Percentiles rank a stretch among this genome's conserved stretches.
Conservation (phyloP, 2,329 filamentous ascomycete species). For the Aurifilum marmelostoma region DNA sequence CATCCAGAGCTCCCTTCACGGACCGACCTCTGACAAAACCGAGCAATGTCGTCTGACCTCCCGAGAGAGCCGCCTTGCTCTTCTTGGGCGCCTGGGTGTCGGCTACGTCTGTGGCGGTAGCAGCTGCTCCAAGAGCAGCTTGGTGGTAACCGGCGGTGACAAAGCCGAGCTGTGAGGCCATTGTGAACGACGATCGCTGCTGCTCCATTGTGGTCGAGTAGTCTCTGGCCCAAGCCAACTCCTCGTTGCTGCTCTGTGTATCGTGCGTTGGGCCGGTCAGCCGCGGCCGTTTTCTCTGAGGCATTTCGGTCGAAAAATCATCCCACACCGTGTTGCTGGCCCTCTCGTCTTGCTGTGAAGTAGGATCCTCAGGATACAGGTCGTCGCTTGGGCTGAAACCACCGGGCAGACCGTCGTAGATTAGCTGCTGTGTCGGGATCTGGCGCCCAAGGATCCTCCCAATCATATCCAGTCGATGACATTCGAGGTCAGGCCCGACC, state of each 20-base stretch:
- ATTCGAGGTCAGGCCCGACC: constrained; percentile 71
- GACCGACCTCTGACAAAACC: constrained; percentile 23
- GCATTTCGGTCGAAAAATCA: constrained; percentile 39
- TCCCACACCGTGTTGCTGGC: constrained; percentile 34
- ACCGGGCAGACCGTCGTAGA: constrained; percentile 56
- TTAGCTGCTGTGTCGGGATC: constrained; percentile 57
- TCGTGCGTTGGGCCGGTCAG: constrained; percentile 37
- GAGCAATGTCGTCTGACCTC: constrained; percentile 22
- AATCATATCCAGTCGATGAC: constrained; percentile 64
- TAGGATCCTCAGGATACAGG: constrained; percentile 67
- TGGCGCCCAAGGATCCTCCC: constrained; percentile 71
- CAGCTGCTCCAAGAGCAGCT: constrained; percentile 41
- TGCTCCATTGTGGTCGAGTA: constrained; percentile 67
- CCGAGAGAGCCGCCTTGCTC: constrained; percentile 33
- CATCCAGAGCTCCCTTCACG: constrained; percentile 1
- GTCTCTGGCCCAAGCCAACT: constrained; percentile 45
- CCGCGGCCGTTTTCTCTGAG: constrained; percentile 36
- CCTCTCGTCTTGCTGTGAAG: neutral
- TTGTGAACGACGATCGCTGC: constrained; percentile 59
- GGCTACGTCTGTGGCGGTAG: constrained; percentile 34
- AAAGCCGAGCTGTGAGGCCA: constrained; percentile 61
- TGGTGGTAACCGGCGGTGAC: constrained; percentile 63
- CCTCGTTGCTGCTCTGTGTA: constrained; percentile 34
- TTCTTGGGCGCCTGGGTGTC: constrained; percentile 32
- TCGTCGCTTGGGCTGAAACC: constrained; percentile 68